These are phyloP conservation scores for Hysterium pulicare DNA, from an alignment of 2,329 filamentous ascomycete genomes.

Conservation along the genomic window DNA sequence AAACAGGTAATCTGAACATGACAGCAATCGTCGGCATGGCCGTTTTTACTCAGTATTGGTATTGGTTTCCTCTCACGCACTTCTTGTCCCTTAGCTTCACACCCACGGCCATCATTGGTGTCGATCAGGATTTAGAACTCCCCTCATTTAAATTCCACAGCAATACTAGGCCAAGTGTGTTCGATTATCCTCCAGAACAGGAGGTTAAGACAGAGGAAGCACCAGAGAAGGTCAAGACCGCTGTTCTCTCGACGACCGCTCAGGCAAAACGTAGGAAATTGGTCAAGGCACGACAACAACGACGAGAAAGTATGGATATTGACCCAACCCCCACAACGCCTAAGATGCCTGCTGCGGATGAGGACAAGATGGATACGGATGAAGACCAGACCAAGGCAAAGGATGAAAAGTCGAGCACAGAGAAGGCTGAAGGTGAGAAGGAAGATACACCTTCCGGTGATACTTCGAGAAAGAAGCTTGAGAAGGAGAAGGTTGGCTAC, in stretches of 20 bases:
- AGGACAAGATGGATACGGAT: constrained; percentile 81
- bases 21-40: constrained; percentile 96
- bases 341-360: constrained; percentile 57
- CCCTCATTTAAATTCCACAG: constrained; percentile 95
- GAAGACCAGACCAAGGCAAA: constrained; percentile 43
- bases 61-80: constrained; percentile 99
- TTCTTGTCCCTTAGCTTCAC: constrained; percentile 95
- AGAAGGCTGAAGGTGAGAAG: constrained; percentile 52
- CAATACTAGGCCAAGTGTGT: constrained; percentile 88
- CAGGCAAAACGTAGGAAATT: constrained; percentile 94
- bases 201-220: constrained; percentile 94
- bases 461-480: constrained; percentile 78
- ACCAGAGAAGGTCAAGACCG: constrained; percentile 89
- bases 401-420: constrained; percentile 28
- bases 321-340: constrained; percentile 75
- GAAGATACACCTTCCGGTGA: constrained; percentile 50
- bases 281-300: constrained; percentile 86
- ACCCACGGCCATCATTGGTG: constrained; percentile 92
- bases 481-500: constrained; percentile 96
- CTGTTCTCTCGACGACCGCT: constrained; percentile 91
- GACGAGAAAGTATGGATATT: constrained; percentile 92
- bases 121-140: constrained; percentile 90
- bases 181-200: constrained; percentile 96
- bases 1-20: constrained; percentile 98
- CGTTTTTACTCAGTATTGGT: constrained; percentile 99